Evolutionary conservation across 768 basidiomycete genomes (phyloP).

Genomic region (Leccinum uliginosum): DNA sequence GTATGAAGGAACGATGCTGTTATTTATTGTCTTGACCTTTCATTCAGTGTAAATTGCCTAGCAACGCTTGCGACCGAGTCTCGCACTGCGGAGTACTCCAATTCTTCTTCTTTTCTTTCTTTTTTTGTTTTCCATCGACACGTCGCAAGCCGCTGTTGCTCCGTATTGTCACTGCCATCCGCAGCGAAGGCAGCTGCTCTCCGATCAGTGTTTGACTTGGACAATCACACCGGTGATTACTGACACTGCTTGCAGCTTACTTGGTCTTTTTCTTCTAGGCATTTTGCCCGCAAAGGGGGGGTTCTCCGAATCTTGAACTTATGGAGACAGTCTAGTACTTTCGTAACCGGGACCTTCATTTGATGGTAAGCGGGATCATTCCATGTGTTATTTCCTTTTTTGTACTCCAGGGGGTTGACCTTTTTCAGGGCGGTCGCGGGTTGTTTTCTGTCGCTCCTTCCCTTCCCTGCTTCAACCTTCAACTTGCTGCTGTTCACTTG

Average conservation of each 20-base stretch:
- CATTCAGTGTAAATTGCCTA: slow-evolving; percentile 17
- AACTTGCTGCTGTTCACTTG: slow-evolving; percentile 29
- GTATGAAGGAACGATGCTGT: slow-evolving; percentile 23
- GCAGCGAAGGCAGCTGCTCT: slow-evolving; percentile 13
- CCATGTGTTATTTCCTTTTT: slow-evolving; percentile 26
- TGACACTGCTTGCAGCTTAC: not conserved
- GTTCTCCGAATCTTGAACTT: not conserved
- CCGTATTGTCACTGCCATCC: not conserved
- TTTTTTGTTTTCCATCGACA: not conserved
- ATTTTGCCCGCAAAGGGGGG: not conserved
- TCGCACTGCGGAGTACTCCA: not conserved
- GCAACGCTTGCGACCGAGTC: slow-evolving; percentile 17
- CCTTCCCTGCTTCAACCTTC: slow-evolving; percentile 15
- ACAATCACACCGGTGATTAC: not conserved
- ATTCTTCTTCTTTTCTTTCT: not conserved
- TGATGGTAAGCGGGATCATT: slow-evolving; percentile 27
- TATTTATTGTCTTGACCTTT: slow-evolving; percentile 16
- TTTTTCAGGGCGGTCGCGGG: slow-evolving; percentile 34
- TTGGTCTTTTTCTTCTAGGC: not conserved
- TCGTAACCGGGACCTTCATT: slow-evolving; percentile 14
- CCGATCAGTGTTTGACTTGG: not conserved
- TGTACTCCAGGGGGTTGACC: slow-evolving; percentile 25
- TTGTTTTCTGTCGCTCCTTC: slow-evolving; percentile 19
- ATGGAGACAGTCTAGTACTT: not conserved
- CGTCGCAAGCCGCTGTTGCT: not conserved